Base-by-base conservation (phyloP, 768 basidiomycete genomes). In the Amanita jacksonii region DNA sequence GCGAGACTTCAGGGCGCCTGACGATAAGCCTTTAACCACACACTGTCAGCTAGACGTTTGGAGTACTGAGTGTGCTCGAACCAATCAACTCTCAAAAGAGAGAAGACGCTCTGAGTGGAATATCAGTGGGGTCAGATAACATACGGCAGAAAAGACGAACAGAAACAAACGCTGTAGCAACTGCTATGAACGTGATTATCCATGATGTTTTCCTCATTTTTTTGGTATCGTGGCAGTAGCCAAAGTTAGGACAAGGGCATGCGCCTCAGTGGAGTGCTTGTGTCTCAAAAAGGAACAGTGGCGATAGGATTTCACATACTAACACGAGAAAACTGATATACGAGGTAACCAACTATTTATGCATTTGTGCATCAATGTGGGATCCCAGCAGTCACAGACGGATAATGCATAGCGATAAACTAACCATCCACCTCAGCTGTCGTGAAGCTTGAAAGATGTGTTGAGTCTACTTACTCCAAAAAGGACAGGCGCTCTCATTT, bases 191-290 rank as follows among this genome's bases (percentile, higher is more conserved):
- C 0, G 82, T 74, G 41, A 82, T 49, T 20, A 72, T 73, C 50
- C 86, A 86, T 1, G 80, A 85, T 0, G 70, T 74, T 54, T 81
- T 84, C 50, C 82, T 69, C 82, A 85, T 82, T 22, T 42, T 55
- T 19, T 49, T 20, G 18, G 27, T n/a, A 31, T 33, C 5, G 30
- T 22, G 22, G 35, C 24, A n/a, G n/a, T n/a, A n/a, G n/a, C n/a
- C n/a, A n/a, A n/a, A n/a, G n/a, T n/a, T n/a, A n/a, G n/a, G n/a
- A n/a, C n/a, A n/a, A n/a, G n/a, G n/a, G n/a, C n/a, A n/a, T n/a
- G n/a, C n/a, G n/a, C n/a, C n/a, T n/a, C n/a, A n/a, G n/a, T n/a
- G n/a, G n/a, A n/a, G n/a, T n/a, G n/a, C n/a, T n/a, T n/a, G n/a
- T n/a, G n/a, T n/a, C n/a, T n/a, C n/a, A n/a, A n/a, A n/a, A n/a